Base-by-base conservation (phyloP, 257 asterid genomes). In the Galeopsis tetrahit region DNA sequence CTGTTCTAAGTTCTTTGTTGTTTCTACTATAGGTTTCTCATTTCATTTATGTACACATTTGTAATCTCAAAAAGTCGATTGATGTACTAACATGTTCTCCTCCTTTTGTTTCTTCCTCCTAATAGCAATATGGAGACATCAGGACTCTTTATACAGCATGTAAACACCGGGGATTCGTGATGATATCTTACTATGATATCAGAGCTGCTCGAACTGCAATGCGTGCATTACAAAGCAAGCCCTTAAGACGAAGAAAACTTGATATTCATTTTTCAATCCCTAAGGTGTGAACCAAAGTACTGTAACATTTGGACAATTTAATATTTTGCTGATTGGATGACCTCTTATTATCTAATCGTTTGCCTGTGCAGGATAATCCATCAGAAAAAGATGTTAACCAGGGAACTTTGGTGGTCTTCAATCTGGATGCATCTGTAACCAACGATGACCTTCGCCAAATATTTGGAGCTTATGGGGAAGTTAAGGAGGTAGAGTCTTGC, bases 101-200 rank as follows among this genome's bases (percentile, higher is more conserved):
- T 34, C 46, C 36, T 65, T 21, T 46, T 49, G n/a, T 43, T 7
- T 32, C 13, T 32, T 67, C 68, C 56, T 77, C 49, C 42, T 28
- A 72, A 71, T 77, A 94, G 98, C 98, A 91, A 89, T 91, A 84
- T 79, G 98, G 98, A 67, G 96, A 89, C 78, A 88, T 94, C 89
- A 87, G 98, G 85, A 89, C 96, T 73, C 80, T 91, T 64, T 94
- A 94, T 69, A 94, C 98, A 56, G 87, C 96, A 52, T 94, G 98
- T 79, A 94, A 94, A 88, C 97, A 94, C 79, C 83, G 98, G 80
- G 98, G 98, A 35, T 94, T 94, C 74, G 98, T 94, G 82, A 94
- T 94, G 98, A 94, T 94, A 77, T 91, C 98, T 56, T 94, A 94
- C 87, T 94, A 94, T 80, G 97, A 94, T 79, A 94, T 94, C 72